Percentiles rank a stretch among this genome's conserved stretches.
phyloP scores from a whole-genome alignment of 306 rosid genomes.

The Dryas octopetala region DNA sequence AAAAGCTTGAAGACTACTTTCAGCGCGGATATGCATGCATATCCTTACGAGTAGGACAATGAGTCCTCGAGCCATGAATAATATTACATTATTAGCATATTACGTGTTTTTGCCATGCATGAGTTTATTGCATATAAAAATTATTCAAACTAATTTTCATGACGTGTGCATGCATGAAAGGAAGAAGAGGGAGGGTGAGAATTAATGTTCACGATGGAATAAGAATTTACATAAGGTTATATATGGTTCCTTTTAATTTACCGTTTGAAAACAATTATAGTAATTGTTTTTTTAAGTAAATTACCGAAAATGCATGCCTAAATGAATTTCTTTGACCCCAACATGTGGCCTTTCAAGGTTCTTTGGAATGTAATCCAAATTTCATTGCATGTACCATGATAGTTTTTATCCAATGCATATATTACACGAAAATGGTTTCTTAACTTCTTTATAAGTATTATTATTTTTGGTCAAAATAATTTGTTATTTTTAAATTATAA shows the following conservation, averaged over 20 bases:
- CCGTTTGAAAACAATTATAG: background rate
- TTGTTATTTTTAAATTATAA: too few species aligned
- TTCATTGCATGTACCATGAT: too few species aligned
- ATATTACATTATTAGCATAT: too few species aligned
- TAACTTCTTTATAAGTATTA: too few species aligned
- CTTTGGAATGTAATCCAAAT: too few species aligned
- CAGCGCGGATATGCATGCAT: background rate
- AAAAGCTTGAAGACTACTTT: background rate
- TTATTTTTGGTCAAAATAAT: too few species aligned
- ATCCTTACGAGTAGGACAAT: background rate
- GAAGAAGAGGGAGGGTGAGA: background rate
- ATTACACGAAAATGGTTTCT: too few species aligned
- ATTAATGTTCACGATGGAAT: slow-evolving; percentile 4
- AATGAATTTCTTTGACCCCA: too few species aligned
- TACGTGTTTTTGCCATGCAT: background rate
- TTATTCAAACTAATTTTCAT: background rate
- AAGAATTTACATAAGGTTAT: background rate
- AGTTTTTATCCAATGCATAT: too few species aligned
- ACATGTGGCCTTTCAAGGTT: too few species aligned
- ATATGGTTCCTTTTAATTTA: background rate
- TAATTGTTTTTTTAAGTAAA: background rate
- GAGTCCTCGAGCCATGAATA: background rate
- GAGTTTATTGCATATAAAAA: background rate
- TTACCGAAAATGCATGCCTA: too few species aligned
- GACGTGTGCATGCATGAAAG: background rate